phyloP scores from a whole-genome alignment of 805 yeast genomes.

The Danielozyma ontarioensis region DNA sequence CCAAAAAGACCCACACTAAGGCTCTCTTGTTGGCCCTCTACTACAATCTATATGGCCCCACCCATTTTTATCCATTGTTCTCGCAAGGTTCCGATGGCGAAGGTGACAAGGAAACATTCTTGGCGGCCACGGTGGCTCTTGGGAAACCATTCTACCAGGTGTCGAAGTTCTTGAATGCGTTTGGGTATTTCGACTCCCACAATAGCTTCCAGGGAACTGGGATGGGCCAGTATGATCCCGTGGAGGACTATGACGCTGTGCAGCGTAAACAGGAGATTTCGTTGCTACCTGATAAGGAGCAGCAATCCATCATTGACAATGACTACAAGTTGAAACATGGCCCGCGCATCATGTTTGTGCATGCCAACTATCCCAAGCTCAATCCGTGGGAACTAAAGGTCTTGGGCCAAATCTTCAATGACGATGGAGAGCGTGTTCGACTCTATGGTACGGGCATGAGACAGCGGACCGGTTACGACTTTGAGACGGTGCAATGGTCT shows the following conservation, averaged over 20 bases:
- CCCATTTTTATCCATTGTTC: slow-evolving; percentile 36
- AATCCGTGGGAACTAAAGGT: slow-evolving; percentile 52
- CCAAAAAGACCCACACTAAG: slow-evolving; percentile 32
- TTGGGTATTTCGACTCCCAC: slow-evolving; percentile 38
- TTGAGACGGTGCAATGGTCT: slow-evolving; percentile 55
- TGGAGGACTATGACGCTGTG: slow-evolving; percentile 42
- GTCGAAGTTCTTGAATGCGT: slow-evolving; percentile 44
- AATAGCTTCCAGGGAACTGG: slow-evolving; percentile 59
- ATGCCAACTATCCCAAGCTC: slow-evolving; percentile 63
- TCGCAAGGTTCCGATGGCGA: slow-evolving; percentile 56
- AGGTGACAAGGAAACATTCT: slow-evolving; percentile 76
- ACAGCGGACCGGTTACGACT: slow-evolving; percentile 48
- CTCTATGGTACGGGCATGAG: slow-evolving; percentile 56
- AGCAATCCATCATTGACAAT: slow-evolving; percentile 1
- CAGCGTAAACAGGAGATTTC: not conserved
- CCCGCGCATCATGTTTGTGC: slow-evolving; percentile 46
- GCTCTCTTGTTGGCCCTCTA: slow-evolving; percentile 35
- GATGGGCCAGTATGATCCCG: slow-evolving; percentile 72
- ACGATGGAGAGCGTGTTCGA: slow-evolving; percentile 45
- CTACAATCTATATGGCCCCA: slow-evolving; percentile 39
- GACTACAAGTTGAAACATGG: slow-evolving; percentile 9
- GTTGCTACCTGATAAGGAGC: not conserved
- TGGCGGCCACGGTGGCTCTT: slow-evolving; percentile 59
- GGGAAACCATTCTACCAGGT: slow-evolving; percentile 50
- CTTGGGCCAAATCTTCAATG: slow-evolving; percentile 36